Evolutionary conservation across 1,284 basidiomycete species (phyloP).

Genomic region (Austropuccinia psidii): DNA sequence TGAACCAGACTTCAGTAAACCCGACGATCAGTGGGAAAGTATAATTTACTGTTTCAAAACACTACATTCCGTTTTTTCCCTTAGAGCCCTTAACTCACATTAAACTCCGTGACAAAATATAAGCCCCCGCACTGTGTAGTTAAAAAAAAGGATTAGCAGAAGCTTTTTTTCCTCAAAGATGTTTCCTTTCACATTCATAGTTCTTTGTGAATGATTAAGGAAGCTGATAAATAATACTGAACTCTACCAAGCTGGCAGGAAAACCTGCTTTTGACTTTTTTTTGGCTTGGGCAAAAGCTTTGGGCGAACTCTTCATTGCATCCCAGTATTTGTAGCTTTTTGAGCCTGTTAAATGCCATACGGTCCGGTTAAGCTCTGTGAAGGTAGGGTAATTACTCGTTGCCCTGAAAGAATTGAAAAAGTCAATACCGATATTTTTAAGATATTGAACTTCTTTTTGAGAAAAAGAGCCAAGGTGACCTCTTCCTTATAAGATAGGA

Average conservation of each 20-base stretch:
- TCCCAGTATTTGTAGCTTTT: conserved; percentile 5
- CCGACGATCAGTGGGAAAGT: not conserved
- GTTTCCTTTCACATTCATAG: no score
- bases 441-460: no score
- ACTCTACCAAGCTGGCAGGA: conserved; percentile 27
- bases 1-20: not conserved
- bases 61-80: not conserved
- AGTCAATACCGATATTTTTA: no score
- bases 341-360: conserved; percentile 11
- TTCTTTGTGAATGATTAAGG: not conserved
- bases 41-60: not conserved
- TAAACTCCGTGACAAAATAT: conserved; percentile 15
- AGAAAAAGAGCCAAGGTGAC: not conserved
- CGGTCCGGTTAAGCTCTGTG: conserved; percentile 12
- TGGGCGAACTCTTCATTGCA: conserved; percentile 18
- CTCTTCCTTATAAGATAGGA: not conserved
- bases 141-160: not conserved
- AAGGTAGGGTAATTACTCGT: conserved; percentile 23
- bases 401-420: not conserved
- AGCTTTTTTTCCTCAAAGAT: not conserved
- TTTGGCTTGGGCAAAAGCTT: conserved; percentile 19
- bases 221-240: not conserved
- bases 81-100: conserved; percentile 3
- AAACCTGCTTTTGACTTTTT: conserved; percentile 20
- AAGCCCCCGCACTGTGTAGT: conserved; percentile 1